phyloP scores from a whole-genome alignment of 2,329 filamentous ascomycete genomes.

The Trichoderma hamatum region DNA sequence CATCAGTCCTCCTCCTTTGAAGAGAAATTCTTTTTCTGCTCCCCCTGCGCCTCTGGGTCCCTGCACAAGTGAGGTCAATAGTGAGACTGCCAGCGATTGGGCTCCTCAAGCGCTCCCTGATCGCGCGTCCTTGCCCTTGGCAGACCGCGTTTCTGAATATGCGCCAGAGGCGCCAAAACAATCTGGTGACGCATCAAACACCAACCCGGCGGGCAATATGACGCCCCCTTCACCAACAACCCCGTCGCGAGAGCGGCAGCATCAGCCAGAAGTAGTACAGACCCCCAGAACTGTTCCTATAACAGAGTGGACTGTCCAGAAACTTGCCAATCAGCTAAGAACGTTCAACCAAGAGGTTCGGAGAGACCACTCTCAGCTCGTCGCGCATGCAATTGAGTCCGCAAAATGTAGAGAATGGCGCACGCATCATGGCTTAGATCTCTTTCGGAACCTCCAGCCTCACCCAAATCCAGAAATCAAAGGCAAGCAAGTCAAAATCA shows the following conservation, averaged over 20 bases:
- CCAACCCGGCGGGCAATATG: constrained; percentile 22
- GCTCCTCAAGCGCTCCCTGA: constrained; percentile 12
- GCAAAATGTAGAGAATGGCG: constrained; percentile 47
- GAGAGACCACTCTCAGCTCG: constrained; percentile 49
- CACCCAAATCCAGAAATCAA: constrained; percentile 42
- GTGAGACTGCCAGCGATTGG: not conserved
- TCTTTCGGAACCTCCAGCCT: constrained; percentile 51
- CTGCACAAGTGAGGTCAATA: not conserved
- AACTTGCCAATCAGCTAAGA: constrained; percentile 47
- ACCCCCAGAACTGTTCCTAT: constrained; percentile 33
- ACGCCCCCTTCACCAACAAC: constrained; percentile 5
- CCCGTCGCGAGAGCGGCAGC: constrained; percentile 1
- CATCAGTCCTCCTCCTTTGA: constrained; percentile 38
- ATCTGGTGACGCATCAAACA: constrained; percentile 25
- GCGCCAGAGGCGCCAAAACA: constrained; percentile 33
- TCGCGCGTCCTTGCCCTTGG: constrained; percentile 24
- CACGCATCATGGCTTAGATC: constrained; percentile 48
- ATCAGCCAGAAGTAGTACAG: constrained; percentile 4
- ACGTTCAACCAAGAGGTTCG: constrained; percentile 49
- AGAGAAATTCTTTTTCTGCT: constrained; percentile 29
- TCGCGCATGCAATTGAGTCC: constrained; percentile 50
- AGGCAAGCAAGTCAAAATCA: constrained; percentile 51
- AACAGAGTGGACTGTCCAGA: constrained; percentile 47
- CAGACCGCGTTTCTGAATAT: constrained; percentile 29
- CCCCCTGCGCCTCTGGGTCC: constrained; percentile 6